Conservation (phyloP, 2,329 filamentous ascomycete species). For the Thielaviopsis populi region DNA sequence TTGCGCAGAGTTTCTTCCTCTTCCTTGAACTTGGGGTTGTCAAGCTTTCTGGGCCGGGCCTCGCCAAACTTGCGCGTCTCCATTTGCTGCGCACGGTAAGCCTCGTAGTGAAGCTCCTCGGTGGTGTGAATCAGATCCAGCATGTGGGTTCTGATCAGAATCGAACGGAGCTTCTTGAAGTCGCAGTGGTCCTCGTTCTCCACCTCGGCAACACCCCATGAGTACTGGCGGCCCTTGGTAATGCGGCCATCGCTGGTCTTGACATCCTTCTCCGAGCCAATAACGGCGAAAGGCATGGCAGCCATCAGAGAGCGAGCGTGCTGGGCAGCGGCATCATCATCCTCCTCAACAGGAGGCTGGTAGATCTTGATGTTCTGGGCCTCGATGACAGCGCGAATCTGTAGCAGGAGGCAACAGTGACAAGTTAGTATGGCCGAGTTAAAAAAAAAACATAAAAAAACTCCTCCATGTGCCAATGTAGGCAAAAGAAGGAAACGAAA, state of each 20-base stretch:
- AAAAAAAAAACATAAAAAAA: not conserved
- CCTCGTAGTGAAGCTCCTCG: conserved; percentile 98
- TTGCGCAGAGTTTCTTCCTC: conserved; percentile 97
- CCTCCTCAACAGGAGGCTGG: conserved; percentile 92
- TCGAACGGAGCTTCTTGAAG: conserved; percentile 99
- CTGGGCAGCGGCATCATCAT: conserved; percentile 89
- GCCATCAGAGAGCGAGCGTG: conserved; percentile 90
- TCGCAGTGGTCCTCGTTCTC: conserved; percentile 99
- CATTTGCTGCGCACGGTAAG: conserved; percentile 98
- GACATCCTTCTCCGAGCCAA: conserved; percentile 97
- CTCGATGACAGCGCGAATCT: conserved; percentile 92
- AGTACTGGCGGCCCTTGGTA: conserved; percentile 97
- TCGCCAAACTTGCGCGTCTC: conserved; percentile 99
- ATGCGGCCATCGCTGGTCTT: conserved; percentile 92
- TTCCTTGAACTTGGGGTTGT: conserved; percentile 99
- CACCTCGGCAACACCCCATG: conserved; percentile 97
- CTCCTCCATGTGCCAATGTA: too few relatives aligned
- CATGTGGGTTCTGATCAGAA: conserved; percentile 98
- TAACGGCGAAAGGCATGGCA: conserved; percentile 97
- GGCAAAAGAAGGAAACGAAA: not conserved
- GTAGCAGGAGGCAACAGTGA: conserved; percentile 20
- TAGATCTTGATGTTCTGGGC: conserved; percentile 99
- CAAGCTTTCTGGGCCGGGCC: conserved; percentile 88
- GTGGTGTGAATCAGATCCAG: conserved; percentile 98
- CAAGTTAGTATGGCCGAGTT: conserved; percentile 1